Evolutionary conservation across 495 filamentous ascomycete genomes (phyloP).

Genomic region (Podospora sp.): DNA sequence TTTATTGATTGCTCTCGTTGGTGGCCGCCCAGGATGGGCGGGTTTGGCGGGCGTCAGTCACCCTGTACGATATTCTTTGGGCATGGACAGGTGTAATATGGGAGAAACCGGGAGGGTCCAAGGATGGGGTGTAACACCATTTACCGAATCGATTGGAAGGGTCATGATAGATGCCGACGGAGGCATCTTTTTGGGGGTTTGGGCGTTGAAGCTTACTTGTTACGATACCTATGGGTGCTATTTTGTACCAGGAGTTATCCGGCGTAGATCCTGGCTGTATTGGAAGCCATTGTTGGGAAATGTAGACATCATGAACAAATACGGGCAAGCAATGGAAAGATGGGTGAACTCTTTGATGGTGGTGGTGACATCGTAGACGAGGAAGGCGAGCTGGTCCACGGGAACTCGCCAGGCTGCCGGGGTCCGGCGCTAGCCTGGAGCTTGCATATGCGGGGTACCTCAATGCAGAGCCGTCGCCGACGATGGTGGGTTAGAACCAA

Average conservation of each 20-base stretch:
- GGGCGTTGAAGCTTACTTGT: not conserved
- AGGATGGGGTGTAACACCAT: not conserved
- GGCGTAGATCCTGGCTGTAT: not conserved
- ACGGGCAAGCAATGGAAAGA: not conserved
- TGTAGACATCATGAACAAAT: not conserved
- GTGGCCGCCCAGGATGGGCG: not conserved
- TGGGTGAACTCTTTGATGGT: too few relatives aligned
- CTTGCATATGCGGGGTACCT: constrained; percentile 8
- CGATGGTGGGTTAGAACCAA: not conserved
- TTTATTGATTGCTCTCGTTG: not conserved
- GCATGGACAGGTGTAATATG: not conserved
- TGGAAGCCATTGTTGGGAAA: not conserved
- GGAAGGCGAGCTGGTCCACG: not conserved
- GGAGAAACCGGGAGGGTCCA: not conserved
- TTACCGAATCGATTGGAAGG: not conserved
- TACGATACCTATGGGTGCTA: constrained; percentile 10
- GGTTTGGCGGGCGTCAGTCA: not conserved
- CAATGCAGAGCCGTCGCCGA: not conserved
- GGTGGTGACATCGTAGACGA: too few relatives aligned
- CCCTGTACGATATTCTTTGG: not conserved
- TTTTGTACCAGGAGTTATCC: constrained; percentile 7
- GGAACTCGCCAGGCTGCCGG: not conserved
- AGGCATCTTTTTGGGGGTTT: not conserved
- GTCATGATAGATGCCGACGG: not conserved
- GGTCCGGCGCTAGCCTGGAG: not conserved